Conservation (phyloP, 2,329 filamentous ascomycete genomes). For the Claviceps sp. region DNA sequence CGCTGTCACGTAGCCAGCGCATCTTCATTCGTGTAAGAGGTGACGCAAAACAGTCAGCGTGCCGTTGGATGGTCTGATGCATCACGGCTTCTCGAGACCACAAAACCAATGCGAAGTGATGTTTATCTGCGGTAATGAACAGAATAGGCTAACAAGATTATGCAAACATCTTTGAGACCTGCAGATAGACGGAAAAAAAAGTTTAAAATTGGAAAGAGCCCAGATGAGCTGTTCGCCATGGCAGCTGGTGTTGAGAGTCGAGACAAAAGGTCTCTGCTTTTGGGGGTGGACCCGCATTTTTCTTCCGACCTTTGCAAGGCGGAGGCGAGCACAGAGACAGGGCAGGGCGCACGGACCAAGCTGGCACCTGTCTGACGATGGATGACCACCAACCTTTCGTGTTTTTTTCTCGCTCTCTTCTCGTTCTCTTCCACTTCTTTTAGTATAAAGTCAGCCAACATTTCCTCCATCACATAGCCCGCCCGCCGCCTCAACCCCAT, state of each 20-base stretch:
- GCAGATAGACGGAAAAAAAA: background rate
- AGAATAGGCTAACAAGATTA: no score
- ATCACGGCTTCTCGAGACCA: no score
- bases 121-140: no score
- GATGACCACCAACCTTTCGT: constrained; percentile 9
- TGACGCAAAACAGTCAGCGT: no score
- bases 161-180: no score
- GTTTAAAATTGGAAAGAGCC: background rate
- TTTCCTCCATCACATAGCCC: constrained; percentile 4
- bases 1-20: background rate
- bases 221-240: background rate
- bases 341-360: constrained; percentile 8
- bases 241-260: background rate
- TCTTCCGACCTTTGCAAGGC: constrained; percentile 6
- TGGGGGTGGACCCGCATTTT: background rate
- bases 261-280: background rate
- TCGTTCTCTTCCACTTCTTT: constrained; percentile 4
- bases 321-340: background rate
- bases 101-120: no score
- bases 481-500: constrained; percentile 3
- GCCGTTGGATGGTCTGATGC: no score
- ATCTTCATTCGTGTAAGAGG: no score
- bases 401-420: constrained; percentile 6
- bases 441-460: constrained; percentile 1
- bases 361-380: constrained; percentile 7